Evolutionary conservation across 2,329 filamentous ascomycete species (phyloP), one percentile per base, ranked within the genome.

Genomic region (Nemania diffusa): DNA sequence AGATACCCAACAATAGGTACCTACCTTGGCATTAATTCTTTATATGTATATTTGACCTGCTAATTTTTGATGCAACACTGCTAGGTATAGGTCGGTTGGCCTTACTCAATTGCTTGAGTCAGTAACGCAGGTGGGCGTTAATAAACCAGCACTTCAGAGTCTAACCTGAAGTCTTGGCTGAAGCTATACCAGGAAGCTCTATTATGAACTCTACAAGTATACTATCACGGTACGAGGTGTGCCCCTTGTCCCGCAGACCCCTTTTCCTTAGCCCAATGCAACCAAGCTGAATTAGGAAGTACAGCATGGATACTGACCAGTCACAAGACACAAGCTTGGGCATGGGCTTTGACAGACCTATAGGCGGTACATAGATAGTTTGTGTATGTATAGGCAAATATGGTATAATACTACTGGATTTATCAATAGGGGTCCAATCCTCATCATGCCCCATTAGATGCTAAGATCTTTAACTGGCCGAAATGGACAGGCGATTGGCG

Each of bases 271-370:
- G 51, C 50, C 24, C 34, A 11, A 42, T 60, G 57, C 52, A 53
- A 48, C 65, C 57, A 68, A 50, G 62, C 65, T 32, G 17, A 20
- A 68, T 61, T 60, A 65, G 65, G 65, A 61, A 68, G 52, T 48
- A 62, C 48, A 40, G 26, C 52, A 50, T 61, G 50, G 62, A 22
- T 46, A 44, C 52, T 5, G 40, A 37, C 61, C 52, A 64, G 65
- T 64, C 65, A 61, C 62, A 57, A 55, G 65, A 61, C 44, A 20
- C 42, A 53, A 53, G 46, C 52, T 40, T 51, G 24, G 24, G 9
- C 11, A 22, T 27, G 20, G 6, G 2, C 22, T 24, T 20, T 46
- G 22, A 24, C 22, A 24, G 44, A 40, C 37, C 37, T 40, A 40
- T 40, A 2, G 17, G 37, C n/a, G n/a, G n/a, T n/a, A n/a, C n/a